Evolutionary conservation across 805 yeast species (phyloP).

Genomic region (Starmera caribaea): DNA sequence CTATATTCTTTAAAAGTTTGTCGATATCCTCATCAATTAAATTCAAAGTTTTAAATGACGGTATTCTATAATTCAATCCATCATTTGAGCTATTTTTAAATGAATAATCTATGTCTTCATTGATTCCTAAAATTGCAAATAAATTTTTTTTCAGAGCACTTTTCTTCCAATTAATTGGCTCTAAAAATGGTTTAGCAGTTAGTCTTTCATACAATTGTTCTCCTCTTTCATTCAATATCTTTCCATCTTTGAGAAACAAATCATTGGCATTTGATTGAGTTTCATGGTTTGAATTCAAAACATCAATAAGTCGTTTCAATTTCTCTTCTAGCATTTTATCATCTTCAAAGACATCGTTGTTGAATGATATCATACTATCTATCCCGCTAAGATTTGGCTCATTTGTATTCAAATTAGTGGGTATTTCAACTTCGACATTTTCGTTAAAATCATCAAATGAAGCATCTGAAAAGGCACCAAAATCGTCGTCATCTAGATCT

Average conservation of each 20-base stretch:
- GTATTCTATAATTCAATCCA: conserved; percentile 11
- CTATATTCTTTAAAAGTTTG: conserved; percentile 9
- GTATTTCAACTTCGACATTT: background rate
- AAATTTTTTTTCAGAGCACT: conserved; percentile 57
- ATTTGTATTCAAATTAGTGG: too few species aligned
- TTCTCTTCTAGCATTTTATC: conserved; percentile 2
- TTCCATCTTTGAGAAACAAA: too few species aligned
- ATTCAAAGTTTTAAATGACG: conserved; percentile 11
- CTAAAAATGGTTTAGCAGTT: conserved; percentile 36
- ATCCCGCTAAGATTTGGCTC: too few species aligned
- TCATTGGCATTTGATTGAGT: too few species aligned
- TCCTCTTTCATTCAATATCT: conserved; percentile 24
- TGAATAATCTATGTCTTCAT: conserved; percentile 56
- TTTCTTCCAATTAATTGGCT: conserved; percentile 60
- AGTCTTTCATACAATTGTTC: conserved; percentile 34
- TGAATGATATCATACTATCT: too few species aligned
- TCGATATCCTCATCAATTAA: conserved; percentile 9
- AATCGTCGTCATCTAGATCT: conserved; percentile 19
- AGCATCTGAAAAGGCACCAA: conserved; percentile 25
- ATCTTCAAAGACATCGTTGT: conserved; percentile 3
- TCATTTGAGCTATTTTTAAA: conserved; percentile 14
- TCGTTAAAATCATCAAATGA: conserved; percentile 22
- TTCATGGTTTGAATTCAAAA: too few species aligned
- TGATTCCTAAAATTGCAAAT: conserved; percentile 58
- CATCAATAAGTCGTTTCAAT: conserved; percentile 3